Evolutionary conservation across 2,329 filamentous ascomycete genomes (phyloP).

Genomic region (Diaporthe helianthi): DNA sequence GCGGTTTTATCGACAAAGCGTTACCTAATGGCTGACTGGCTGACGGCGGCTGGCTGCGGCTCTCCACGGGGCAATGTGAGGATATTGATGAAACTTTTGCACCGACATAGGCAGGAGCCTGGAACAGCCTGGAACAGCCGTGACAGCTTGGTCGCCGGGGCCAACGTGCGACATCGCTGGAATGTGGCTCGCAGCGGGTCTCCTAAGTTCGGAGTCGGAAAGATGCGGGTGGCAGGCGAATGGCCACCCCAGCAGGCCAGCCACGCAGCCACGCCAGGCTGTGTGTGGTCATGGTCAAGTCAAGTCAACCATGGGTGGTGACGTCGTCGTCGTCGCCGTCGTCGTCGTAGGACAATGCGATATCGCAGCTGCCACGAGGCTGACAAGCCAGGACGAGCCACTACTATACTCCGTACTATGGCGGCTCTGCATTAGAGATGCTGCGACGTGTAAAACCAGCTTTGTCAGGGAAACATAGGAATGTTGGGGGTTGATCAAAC

Average conservation of each 20-base stretch:
- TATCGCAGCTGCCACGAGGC: slow-evolving; percentile 28
- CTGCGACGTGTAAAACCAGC: slow-evolving; percentile 21
- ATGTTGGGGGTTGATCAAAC: not conserved
- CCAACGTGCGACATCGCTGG: slow-evolving; percentile 5
- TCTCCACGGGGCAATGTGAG: not conserved
- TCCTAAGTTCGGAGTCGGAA: slow-evolving; percentile 33
- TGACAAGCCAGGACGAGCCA: not conserved
- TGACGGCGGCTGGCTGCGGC: slow-evolving; percentile 23
- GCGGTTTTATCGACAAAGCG: slow-evolving; percentile 30
- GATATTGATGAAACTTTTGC: slow-evolving; percentile 4
- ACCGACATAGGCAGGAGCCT: not conserved
- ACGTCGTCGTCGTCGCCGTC: too few species aligned
- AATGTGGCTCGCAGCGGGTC: slow-evolving; percentile 6
- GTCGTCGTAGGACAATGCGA: slow-evolving; percentile 25
- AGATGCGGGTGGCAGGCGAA: slow-evolving; percentile 8
- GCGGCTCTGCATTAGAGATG: not conserved
- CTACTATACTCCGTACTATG: not conserved
- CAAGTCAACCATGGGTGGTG: not conserved
- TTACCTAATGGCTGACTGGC: slow-evolving; percentile 29
- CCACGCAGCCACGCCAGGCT: slow-evolving; percentile 29
- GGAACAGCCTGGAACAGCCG: not conserved
- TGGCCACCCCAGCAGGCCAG: slow-evolving; percentile 10
- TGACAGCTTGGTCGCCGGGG: not conserved
- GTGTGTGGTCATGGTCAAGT: slow-evolving; percentile 19
- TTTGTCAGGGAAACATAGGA: slow-evolving; percentile 24